Base-by-base conservation (phyloP, 495 filamentous ascomycete genomes). In the Talaromyces nanjingensis region DNA sequence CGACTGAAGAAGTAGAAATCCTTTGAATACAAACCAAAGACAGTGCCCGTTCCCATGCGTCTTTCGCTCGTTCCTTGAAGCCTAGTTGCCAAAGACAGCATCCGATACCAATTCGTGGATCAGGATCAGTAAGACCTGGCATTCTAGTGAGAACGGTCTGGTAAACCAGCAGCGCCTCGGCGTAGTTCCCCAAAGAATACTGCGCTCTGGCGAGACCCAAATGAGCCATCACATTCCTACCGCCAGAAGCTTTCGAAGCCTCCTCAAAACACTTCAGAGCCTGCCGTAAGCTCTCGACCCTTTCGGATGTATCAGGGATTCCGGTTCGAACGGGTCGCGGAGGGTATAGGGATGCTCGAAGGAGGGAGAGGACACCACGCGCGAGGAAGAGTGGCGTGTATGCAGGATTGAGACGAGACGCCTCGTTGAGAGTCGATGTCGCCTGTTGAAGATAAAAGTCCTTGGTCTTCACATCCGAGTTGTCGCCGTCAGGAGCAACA, bases 71-170 rank as follows among this genome's bases (percentile, higher is more conserved):
- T 29, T 97, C 92, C 73, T 96, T 97, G 79, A 88, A 89, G 20
- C 91, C 92, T 12, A 98, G 81, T 70, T 93, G 91, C 94, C 94
- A 98, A 65, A 93, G 87, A 73, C 94, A 98, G 73, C 92, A 93
- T 22, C 94, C 94, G 67, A 98, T 88, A 54, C 94, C 94, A 65
- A 98, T 92, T 60, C 94, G 82, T 67, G 94, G 96, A 73, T 98
- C 94, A 4, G 94, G 94, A 69, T 98, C 96, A n/a, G 87, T 84
- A 60, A 98, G 78, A 63, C 91, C 87, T 11, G 94, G 94, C 80
- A 91, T 89, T 74, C 89, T 90, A 67, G 83, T 75, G 18, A 98
- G 77, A 1, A 89, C 93, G 59, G 90, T 89, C 73, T 98, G 94
- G 70, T 98, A 98, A 16, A 81, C 79, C 63, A 89, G 85, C 47